Evolutionary conservation across 257 asterid species (phyloP), one percentile per base, ranked within the genome.

Genomic region (Solanum ossicruentum): DNA sequence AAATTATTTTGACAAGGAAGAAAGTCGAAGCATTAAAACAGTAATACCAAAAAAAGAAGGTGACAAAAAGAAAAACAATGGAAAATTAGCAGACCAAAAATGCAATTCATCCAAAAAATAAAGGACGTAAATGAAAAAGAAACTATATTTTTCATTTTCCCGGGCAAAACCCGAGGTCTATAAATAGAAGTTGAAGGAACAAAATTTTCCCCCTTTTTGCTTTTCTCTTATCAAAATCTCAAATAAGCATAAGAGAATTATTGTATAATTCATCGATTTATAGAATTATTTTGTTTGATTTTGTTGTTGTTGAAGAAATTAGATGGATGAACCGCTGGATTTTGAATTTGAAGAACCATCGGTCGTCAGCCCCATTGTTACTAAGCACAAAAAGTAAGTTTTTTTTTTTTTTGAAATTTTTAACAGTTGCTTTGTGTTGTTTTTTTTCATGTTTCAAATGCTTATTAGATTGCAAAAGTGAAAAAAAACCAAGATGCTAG

Each of bases 281-380:
- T 61, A n/a, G 43, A 28, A 43, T 26, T 51, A 11, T 8, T 57
- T 20, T 65, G 69, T 21, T 26, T 26, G 32, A 15, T 83, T 54
- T 20, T n/a, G 72, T 65, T 65, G 65, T 83, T 21, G 56, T 84
- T 52, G 73, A 17, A 58, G 73, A 77, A 58, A 45, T 43, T 1
- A 73, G 43, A 82, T 81, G 12, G 90, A 84, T 84, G 97, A 89
- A 28, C 90, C 91, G 12, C 58, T 94, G 82, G 98, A 92, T 80
- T 94, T 93, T 89, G 99, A 95, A 80, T 88, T 90, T 28, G 98
- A 94, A 86, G 97, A 91, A 32, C 91, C 93, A 45, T 10, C 87
- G 32, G 81, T 2, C 36, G 45, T 86, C 84, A 61, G 92, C 82
- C 89, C 95, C 17, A 80, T 91, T 39, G 26, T 71, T 12, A 28